phyloP scores from a whole-genome alignment of 2,329 filamentous ascomycete genomes.

The Claviceps pazoutovae region DNA sequence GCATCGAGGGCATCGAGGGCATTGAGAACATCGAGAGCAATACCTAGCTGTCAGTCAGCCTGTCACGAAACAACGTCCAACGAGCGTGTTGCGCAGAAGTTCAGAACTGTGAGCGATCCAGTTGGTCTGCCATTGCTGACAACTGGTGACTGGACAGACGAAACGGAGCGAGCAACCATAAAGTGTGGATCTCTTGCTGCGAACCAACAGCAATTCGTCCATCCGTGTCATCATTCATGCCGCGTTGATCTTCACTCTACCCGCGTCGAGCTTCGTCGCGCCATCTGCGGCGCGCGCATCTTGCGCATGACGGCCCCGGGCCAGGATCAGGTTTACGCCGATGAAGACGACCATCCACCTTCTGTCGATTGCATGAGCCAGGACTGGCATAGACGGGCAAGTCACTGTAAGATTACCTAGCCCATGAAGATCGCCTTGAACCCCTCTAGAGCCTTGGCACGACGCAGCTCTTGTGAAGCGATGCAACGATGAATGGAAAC shows the following conservation, averaged over 20 bases:
- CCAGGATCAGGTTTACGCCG: background rate
- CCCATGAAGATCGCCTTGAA: background rate
- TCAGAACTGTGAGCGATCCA: background rate
- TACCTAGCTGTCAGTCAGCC: background rate
- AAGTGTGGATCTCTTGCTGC: too few relatives aligned
- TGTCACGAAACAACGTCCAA: background rate
- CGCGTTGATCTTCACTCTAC: background rate
- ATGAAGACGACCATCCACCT: background rate
- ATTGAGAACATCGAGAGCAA: background rate
- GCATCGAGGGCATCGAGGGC: background rate
- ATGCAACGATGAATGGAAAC: background rate
- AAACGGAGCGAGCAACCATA: background rate
- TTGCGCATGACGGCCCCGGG: background rate
- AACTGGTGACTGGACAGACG: background rate
- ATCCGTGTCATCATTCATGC: background rate
- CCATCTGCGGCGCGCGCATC: background rate
- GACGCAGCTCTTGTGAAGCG: background rate
- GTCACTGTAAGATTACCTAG: background rate
- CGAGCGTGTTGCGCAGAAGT: background rate
- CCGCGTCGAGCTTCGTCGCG: background rate
- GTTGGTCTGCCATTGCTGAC: background rate
- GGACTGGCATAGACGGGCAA: background rate
- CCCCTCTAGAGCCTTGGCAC: background rate
- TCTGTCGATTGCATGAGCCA: background rate
- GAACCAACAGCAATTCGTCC: slow-evolving; percentile 1